phyloP scores from a whole-genome alignment of 495 filamentous ascomycete species.

The Aspergillus bertholletiae region DNA sequence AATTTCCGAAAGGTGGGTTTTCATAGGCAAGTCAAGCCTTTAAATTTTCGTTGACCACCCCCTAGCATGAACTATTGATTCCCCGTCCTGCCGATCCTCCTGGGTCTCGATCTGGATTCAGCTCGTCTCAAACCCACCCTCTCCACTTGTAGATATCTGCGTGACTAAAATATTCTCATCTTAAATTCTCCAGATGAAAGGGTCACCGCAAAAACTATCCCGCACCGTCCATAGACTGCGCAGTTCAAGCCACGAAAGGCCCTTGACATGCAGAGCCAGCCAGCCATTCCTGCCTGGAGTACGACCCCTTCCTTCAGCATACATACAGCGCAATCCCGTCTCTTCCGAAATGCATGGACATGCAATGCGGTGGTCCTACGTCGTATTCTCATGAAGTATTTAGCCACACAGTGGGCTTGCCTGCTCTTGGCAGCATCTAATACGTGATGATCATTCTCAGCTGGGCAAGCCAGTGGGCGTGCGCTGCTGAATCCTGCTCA shows the following conservation, averaged over 20 bases:
- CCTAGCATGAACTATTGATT: slow-evolving; percentile 19
- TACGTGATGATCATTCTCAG: background rate
- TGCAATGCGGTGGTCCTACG: background rate
- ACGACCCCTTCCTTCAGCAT: background rate
- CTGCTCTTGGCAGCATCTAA: background rate
- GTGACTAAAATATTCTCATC: background rate
- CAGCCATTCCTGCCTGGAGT: background rate
- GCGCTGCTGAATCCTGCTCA: background rate
- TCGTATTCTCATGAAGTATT: background rate
- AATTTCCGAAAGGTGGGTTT: no score
- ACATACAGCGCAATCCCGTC: background rate
- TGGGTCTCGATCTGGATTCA: background rate
- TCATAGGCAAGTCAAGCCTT: no score
- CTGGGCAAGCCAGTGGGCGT: background rate
- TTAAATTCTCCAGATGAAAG: background rate
- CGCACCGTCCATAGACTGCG: background rate
- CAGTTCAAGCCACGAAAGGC: no score
- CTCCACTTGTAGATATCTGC: no score
- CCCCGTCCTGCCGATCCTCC: slow-evolving; percentile 7
- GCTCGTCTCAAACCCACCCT: background rate
- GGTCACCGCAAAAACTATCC: background rate
- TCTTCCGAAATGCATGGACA: background rate
- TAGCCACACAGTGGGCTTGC: background rate
- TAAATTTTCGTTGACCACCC: no score
- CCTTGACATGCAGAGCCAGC: background rate